A percentile compares a stretch with the other conserved stretches of the same genome.
Conservation (phyloP, 495 filamentous ascomycete genomes). For the Hypoxylon fragiforme region DNA sequence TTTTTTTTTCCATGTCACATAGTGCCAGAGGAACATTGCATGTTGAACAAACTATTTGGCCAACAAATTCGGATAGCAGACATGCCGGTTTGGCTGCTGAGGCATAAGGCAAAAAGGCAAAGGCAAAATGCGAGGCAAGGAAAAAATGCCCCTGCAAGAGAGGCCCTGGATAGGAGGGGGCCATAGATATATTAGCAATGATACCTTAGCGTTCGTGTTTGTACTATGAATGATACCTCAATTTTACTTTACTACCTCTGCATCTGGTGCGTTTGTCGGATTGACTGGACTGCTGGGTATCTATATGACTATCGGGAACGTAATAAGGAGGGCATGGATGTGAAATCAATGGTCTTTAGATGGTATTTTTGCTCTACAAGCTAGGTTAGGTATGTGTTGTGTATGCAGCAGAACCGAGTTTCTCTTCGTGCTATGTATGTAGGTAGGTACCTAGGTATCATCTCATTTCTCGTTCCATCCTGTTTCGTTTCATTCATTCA, state of each 20-base stretch:
- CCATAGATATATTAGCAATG: conserved; percentile 2
- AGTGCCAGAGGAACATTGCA: background rate
- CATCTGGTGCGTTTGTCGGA: conserved; percentile 2
- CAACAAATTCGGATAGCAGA: conserved; percentile 5
- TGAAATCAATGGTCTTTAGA: too few species aligned
- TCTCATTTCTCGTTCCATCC: too few species aligned
- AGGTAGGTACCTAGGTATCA: too few species aligned
- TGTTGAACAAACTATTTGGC: conserved; percentile 8
- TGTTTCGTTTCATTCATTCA: too few species aligned
- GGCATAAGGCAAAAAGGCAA: too few species aligned
- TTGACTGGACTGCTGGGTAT: too few species aligned
- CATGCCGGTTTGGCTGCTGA: conserved; percentile 1
- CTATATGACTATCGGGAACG: too few species aligned
- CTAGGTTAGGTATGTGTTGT: too few species aligned
- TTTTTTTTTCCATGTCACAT: background rate
- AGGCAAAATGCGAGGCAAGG: conserved; percentile 1
- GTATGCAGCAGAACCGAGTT: too few species aligned
- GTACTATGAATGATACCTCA: conserved; percentile 20
- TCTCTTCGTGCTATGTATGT: too few species aligned
- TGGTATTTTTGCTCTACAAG: too few species aligned
- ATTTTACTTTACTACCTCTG: conserved; percentile 5
- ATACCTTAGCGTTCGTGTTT: conserved; percentile 6
- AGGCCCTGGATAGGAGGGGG: background rate
- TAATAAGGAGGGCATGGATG: too few species aligned
- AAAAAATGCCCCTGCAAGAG: background rate